phyloP scores from a whole-genome alignment of 257 asterid species.

The Cruciata laevipes region DNA sequence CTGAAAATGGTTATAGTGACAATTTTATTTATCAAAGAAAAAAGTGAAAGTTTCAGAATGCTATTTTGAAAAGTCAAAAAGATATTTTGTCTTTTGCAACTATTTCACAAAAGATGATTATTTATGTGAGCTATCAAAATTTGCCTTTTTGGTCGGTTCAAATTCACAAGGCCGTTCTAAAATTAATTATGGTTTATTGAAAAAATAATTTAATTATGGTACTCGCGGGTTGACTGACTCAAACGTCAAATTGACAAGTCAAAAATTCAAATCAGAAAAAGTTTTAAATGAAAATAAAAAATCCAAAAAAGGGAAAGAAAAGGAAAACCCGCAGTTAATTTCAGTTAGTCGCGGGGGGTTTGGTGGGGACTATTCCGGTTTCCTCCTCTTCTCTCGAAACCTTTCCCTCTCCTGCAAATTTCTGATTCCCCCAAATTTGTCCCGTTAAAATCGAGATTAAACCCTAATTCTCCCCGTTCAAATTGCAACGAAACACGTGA shows the following conservation, averaged over 20 bases:
- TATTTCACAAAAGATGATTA: not conserved
- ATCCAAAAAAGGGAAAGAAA: not conserved
- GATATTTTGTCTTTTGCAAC: not conserved
- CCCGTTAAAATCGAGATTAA: not conserved
- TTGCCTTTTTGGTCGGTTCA: no score
- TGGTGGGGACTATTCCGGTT: constrained; percentile 19
- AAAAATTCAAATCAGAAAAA: not conserved
- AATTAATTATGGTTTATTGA: no score
- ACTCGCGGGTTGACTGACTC: not conserved
- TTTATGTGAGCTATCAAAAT: not conserved
- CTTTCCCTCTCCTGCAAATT: not conserved
- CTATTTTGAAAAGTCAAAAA: not conserved
- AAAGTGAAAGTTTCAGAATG: no score
- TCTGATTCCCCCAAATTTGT: not conserved
- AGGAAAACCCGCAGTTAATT: not conserved
- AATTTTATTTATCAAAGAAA: no score
- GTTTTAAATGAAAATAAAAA: no score
- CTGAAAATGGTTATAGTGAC: not conserved
- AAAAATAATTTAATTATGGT: not conserved
- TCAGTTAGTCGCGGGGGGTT: constrained; percentile 2
- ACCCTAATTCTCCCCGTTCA: not conserved
- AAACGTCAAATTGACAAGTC: not conserved
- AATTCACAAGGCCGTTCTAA: no score
- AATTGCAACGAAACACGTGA: not conserved
- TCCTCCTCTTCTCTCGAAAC: constrained; percentile 16